Conservation (phyloP, 805 yeast species). For the Metahyphopichia silvanorum region DNA sequence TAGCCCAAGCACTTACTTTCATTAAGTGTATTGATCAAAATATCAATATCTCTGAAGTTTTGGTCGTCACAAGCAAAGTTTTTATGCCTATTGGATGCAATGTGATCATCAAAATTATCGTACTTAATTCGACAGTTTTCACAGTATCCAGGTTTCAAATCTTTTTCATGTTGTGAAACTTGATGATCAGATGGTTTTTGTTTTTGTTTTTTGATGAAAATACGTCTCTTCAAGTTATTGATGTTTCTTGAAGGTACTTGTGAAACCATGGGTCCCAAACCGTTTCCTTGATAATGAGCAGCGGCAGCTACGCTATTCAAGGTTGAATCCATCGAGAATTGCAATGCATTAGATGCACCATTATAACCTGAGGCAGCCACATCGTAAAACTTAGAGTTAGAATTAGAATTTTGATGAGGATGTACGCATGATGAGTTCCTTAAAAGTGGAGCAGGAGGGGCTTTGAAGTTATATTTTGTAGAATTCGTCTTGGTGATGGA, state of each 20-base stretch:
- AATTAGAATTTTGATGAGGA: conserved; percentile 16
- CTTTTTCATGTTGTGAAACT: conserved; percentile 20
- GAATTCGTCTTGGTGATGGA: conserved; percentile 7
- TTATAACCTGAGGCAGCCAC: conserved; percentile 44
- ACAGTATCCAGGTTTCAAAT: conserved; percentile 72
- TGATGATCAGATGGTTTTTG: conserved; percentile 10
- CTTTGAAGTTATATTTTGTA: conserved; percentile 18
- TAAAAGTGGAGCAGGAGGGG: conserved; percentile 26
- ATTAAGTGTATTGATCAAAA: conserved; percentile 52
- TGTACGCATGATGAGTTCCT: conserved; percentile 40
- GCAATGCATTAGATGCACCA: conserved; percentile 43
- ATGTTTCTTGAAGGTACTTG: conserved; percentile 53
- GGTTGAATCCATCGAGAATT: conserved; percentile 39
- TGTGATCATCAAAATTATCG: conserved; percentile 76
- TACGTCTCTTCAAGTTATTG: conserved; percentile 45
- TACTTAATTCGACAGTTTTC: conserved; percentile 89
- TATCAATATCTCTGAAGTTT: conserved; percentile 77
- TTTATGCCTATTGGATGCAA: conserved; percentile 64
- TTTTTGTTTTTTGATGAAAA: conserved; percentile 38
- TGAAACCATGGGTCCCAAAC: conserved; percentile 58
- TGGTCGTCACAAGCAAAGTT: conserved; percentile 69
- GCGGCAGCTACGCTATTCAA: conserved; percentile 29
- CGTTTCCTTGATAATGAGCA: conserved; percentile 39
- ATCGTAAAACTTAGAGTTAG: conserved; percentile 39
- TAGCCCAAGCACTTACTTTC: conserved; percentile 42